These are phyloP conservation scores for Melampsora americana DNA, from an alignment of 1,284 basidiomycete species.

Conservation along the genomic window DNA sequence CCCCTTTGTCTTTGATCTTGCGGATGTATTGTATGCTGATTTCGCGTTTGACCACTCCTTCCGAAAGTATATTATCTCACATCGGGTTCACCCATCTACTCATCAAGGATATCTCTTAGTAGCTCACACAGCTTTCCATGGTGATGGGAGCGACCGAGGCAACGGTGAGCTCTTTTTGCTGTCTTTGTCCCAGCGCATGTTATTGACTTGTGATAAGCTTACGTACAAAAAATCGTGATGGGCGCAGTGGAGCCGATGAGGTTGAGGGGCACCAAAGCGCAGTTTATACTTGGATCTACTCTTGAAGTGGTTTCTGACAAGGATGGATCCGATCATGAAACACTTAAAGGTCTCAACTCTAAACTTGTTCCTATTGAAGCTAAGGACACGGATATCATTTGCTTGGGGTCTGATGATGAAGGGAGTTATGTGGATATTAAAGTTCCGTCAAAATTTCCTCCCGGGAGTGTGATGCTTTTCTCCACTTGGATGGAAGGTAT, in stretches of 20 bases:
- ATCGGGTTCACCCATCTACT: slow-evolving; percentile 81
- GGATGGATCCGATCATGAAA: slow-evolving; percentile 60
- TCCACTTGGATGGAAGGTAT: slow-evolving; percentile 71
- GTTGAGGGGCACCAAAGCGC: slow-evolving; percentile 71
- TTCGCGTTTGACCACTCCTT: not conserved
- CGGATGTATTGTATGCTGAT: not conserved
- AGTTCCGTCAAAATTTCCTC: slow-evolving; percentile 81
- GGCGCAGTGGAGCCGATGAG: slow-evolving; percentile 72
- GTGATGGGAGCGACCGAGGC: slow-evolving; percentile 73
- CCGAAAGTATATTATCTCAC: slow-evolving; percentile 77
- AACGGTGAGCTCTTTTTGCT: slow-evolving; percentile 59
- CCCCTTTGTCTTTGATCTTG: slow-evolving; percentile 41
- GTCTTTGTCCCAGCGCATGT: not conserved
- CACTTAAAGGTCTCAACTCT: slow-evolving; percentile 70
- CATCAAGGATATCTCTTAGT: slow-evolving; percentile 87
- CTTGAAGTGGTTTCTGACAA: slow-evolving; percentile 68
- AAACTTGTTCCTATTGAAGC: slow-evolving; percentile 65
- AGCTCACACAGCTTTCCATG: slow-evolving; percentile 80
- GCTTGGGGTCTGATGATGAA: slow-evolving; percentile 62
- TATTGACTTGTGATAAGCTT: not conserved
- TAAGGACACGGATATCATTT: slow-evolving; percentile 58
- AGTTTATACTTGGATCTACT: slow-evolving; percentile 73
- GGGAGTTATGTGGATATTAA: slow-evolving; percentile 72
- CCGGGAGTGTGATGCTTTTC: slow-evolving; percentile 86
- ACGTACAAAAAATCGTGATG: too few relatives aligned